Base-by-base conservation (phyloP, 1,284 basidiomycete species). In the Cryptococcus sp. region DNA sequence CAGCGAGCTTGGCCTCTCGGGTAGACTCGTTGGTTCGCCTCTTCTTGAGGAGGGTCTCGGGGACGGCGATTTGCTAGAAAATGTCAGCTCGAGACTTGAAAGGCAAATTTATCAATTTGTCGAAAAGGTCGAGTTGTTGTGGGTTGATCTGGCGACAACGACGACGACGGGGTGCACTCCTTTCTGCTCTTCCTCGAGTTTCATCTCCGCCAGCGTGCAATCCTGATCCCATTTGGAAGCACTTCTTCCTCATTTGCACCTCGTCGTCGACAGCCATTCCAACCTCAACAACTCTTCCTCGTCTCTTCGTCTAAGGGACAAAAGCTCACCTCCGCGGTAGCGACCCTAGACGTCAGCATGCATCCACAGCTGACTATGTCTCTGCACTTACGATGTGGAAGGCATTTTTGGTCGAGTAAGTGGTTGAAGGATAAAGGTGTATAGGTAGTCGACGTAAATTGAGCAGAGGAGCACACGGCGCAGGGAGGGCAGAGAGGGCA, bases 21-120 rank as follows among this genome's bases (percentile, higher is more conserved):
- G 86, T 86, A 82, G 97, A 95, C 80, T 93, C 91, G 73, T 86
- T 95, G 77, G 92, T 85, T 81, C 95, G 94, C 78, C 95, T 84
- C 83, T 97, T 99, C 82, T 95, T 95, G 79, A 97, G 88, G 79
- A 95, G 84, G 71, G 92, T 95, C 84, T 95, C 92, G 75, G 92
- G 92, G 77, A 94, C 90, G 81, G 92, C 86, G 73, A 93, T 63
- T 64, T 70, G 68, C 66, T 73, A 42, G 11, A 38, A 31, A 14
- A 7, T 7, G 26, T 36, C 33, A 37, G 36, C 24, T 22, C 3
- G 4, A 19, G 7, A 7, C 7, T 18, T 18, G 10, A 36, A n/a
- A n/a, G n/a, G 18, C 34, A 36, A 36, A 36, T 36, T 36, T 36
- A n/a, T n/a, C 34, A n/a, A n/a, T 32, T 32, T 16, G 31, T 32